Base-by-base conservation (phyloP, 768 basidiomycete species). In the Neoboletus magnificus region DNA sequence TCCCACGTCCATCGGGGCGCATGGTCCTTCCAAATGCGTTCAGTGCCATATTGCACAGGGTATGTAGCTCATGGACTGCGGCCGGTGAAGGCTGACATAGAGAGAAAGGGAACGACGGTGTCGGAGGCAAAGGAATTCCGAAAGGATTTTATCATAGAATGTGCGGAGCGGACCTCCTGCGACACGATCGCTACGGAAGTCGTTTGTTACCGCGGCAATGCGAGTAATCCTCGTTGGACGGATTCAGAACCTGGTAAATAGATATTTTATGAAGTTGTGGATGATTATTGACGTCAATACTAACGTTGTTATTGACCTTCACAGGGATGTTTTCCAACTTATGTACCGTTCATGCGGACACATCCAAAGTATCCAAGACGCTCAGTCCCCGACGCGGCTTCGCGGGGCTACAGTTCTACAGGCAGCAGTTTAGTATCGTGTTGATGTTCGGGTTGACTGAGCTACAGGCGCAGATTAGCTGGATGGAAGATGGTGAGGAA, bases 401-500 rank as follows among this genome's bases (percentile, higher is more conserved):
- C 32, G 69, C 65, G 4, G 65, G 64, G 11, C 30, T 70, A 9
- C 62, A 68, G 48, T 74, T 70, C 22, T 71, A 66, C 48, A 60
- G 59, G 40, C 69, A 67, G 37, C 55, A 66, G 11, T 80, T 73
- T 50, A 71, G 74, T 13, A 65, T 81, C 25, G 68, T 79, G 35
- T 57, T 81, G 48, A 70, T 68, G 48, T 76, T 78, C 39, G 80
- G 80, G 0, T 44, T 73, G 39, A 77, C 79, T 0, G 79, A 81
- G 47, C 46, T 80, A n/a, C 73, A 77, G 51, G 78, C 78, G 0
- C 75, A 78, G 40, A 71, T 79, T 18, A 62, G 69, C 10, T 81
- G 80, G 80, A 66, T 57, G 42, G 78, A 80, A 48, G 58, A 73
- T 44, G 69, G 54, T 6, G 32, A 57, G 30, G 69, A 72, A 47